Conservation (phyloP, 1,284 basidiomycete species). For the Phellopilus nigrolimitatus region DNA sequence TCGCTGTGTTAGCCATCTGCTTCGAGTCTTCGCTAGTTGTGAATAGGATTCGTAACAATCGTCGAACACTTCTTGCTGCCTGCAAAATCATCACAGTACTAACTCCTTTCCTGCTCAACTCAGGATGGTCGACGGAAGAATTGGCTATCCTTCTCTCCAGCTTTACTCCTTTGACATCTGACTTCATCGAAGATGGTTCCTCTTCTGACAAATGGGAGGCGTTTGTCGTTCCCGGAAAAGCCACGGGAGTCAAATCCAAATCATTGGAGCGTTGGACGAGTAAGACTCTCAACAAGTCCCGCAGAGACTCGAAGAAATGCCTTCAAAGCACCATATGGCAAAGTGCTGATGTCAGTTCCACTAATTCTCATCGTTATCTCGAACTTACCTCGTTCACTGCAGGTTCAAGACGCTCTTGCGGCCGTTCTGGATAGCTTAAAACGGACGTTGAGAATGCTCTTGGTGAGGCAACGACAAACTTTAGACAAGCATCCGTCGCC, state of each 20-base stretch:
- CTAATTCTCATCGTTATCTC: neutral
- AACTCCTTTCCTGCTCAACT: conserved; percentile 37
- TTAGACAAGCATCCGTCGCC: neutral
- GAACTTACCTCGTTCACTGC: conserved; percentile 1
- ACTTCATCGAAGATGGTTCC: conserved; percentile 1
- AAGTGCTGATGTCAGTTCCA: conserved; percentile 50
- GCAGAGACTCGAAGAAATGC: conserved; percentile 25
- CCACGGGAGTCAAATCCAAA: conserved; percentile 6
- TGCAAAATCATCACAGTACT: conserved; percentile 49
- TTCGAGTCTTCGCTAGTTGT: conserved; percentile 65
- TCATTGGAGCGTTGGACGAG: neutral
- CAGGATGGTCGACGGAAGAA: conserved; percentile 57
- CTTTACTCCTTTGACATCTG: conserved; percentile 50
- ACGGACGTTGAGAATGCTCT: conserved; percentile 30
- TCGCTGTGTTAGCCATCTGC: conserved; percentile 55
- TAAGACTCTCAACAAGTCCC: neutral
- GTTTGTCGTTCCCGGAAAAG: conserved; percentile 12
- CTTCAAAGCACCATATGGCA: conserved; percentile 58
- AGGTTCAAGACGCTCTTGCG: conserved; percentile 56
- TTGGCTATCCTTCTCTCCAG: conserved; percentile 57
- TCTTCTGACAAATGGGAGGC: conserved; percentile 3
- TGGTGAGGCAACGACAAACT: conserved; percentile 22
- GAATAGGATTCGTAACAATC: conserved; percentile 57
- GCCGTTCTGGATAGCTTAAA: conserved; percentile 37
- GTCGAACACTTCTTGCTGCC: conserved; percentile 57